A percentile compares a stretch with the other conserved stretches of the same genome.
Evolutionary conservation across 495 filamentous ascomycete genomes (phyloP).

Genomic region (Jackrogersella minutella): DNA sequence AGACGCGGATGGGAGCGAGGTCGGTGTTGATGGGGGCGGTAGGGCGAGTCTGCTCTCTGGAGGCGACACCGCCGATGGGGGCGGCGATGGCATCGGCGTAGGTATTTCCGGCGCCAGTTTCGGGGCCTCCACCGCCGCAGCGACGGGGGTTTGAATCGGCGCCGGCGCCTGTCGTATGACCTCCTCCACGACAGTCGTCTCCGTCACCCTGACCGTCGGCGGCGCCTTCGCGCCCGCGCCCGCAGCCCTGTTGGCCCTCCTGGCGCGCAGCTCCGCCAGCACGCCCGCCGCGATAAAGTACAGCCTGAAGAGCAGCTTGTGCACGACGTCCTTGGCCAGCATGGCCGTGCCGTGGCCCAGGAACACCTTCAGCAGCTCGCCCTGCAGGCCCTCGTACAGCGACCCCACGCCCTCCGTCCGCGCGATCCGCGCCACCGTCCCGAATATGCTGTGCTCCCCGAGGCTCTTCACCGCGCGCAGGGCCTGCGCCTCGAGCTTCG

Average conservation of each 20-base stretch:
- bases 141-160: too few relatives aligned
- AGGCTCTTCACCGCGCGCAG: slow-evolving; percentile 31
- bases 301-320: slow-evolving; percentile 72
- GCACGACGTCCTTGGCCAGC: slow-evolving; percentile 84
- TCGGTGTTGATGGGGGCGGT: not conserved
- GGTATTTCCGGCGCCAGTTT: not conserved
- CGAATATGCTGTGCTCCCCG: slow-evolving; percentile 64
- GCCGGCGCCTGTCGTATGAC: too few relatives aligned
- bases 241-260: not conserved
- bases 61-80: not conserved
- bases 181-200: not conserved
- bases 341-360: slow-evolving; percentile 90
- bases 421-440: slow-evolving; percentile 68
- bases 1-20: not conserved
- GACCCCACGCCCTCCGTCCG: slow-evolving; percentile 70
- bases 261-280: slow-evolving; percentile 38
- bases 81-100: not conserved
- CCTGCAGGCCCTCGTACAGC: slow-evolving; percentile 79
- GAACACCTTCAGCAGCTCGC: slow-evolving; percentile 84
- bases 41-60: not conserved
- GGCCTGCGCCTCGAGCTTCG: slow-evolving; percentile 6
- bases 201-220: not conserved
- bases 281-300: slow-evolving; percentile 63
- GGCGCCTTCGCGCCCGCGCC: not conserved
- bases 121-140: too few relatives aligned